phyloP scores from a whole-genome alignment of 2,329 filamentous ascomycete genomes.

The Talaromyces piceae region DNA sequence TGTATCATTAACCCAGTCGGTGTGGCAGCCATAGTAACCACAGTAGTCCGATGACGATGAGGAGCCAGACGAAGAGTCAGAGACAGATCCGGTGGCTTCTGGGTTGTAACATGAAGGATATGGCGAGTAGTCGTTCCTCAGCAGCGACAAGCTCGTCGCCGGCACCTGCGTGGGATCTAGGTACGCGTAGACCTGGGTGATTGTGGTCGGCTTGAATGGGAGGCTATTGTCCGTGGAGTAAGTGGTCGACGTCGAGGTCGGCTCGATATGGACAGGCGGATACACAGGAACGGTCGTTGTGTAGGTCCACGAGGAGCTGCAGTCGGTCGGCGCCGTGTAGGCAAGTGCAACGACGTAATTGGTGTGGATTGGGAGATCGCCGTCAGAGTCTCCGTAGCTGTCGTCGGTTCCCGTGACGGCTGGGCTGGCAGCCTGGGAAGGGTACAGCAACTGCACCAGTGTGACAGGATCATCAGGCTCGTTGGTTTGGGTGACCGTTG shows the following conservation, averaged over 20 bases:
- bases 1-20: slow-evolving; percentile 17
- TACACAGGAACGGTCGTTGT: slow-evolving; percentile 17
- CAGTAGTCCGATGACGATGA: not conserved
- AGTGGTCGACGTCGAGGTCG: slow-evolving; percentile 17
- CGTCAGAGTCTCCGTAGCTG: slow-evolving; percentile 4
- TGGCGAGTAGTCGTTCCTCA: slow-evolving; percentile 16
- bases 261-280: slow-evolving; percentile 14
- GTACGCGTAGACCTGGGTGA: slow-evolving; percentile 19
- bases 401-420: slow-evolving; percentile 3
- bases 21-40: slow-evolving; percentile 5
- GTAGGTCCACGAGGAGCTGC: slow-evolving; percentile 21
- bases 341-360: slow-evolving; percentile 22
- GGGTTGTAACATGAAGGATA: slow-evolving; percentile 10
- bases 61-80: not conserved
- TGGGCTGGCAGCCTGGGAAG: slow-evolving; percentile 17
- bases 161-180: slow-evolving; percentile 25
- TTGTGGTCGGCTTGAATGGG: slow-evolving; percentile 21
- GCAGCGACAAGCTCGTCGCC: slow-evolving; percentile 11
- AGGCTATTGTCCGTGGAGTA: slow-evolving; percentile 16
- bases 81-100: slow-evolving; percentile 2
- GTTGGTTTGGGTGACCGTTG: slow-evolving; percentile 15
- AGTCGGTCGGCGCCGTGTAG: slow-evolving; percentile 21
- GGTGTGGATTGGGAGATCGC: slow-evolving; percentile 12
- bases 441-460: slow-evolving; percentile 21
- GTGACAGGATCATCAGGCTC: slow-evolving; percentile 14